Conservation (phyloP, 140 eudicot species). For the Stevia rebaudiana region DNA sequence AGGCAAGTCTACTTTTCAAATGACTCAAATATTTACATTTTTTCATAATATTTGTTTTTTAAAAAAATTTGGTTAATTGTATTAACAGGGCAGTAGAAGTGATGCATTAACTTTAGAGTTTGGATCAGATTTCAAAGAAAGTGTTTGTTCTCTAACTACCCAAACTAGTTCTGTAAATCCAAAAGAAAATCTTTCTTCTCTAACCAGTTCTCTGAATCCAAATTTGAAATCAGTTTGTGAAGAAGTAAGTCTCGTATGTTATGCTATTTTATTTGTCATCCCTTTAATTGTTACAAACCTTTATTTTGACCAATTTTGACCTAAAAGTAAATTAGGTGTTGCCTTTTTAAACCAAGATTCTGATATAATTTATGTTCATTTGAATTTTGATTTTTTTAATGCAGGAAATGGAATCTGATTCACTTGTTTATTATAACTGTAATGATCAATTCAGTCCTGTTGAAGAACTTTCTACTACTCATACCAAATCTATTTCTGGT, state of each 20-base stretch:
- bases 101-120: conserved; percentile 41
- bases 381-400: neutral
- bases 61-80: conserved; percentile 1
- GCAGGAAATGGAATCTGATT: conserved; percentile 50
- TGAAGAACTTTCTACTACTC: conserved; percentile 26
- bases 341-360: neutral
- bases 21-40: neutral
- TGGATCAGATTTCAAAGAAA: conserved; percentile 43
- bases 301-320: neutral
- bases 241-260: conserved; percentile 49
- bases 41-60: neutral
- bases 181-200: conserved; percentile 39
- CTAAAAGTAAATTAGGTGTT: neutral
- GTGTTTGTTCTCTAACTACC: conserved; percentile 40
- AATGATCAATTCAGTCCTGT: conserved; percentile 47
- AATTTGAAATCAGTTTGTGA: conserved; percentile 38
- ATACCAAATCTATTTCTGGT: conserved; percentile 14
- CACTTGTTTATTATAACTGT: conserved; percentile 54
- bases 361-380: neutral
- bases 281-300: too few relatives aligned
- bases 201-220: conserved; percentile 34
- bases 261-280: too few relatives aligned
- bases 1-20: conserved; percentile 32
- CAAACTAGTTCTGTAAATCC: conserved; percentile 32
- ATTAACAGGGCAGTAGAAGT: conserved; percentile 50